phyloP scores from a whole-genome alignment of 495 filamentous ascomycete species.

The Talaromyces trachyspermus region DNA sequence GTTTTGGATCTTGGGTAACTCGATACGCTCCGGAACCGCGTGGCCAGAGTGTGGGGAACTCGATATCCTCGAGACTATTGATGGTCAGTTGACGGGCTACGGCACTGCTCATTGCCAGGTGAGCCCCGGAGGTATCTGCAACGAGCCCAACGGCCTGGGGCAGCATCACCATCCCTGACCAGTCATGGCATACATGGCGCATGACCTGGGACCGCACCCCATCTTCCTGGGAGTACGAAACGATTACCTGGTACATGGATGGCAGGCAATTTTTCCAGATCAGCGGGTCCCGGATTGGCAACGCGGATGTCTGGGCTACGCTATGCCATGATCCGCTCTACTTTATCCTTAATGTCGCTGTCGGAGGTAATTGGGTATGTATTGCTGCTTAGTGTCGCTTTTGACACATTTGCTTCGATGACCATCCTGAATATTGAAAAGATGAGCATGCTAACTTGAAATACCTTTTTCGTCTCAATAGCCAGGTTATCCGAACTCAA shows the following conservation, averaged over 20 bases:
- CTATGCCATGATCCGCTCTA: slow-evolving; percentile 8
- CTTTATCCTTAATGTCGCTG: slow-evolving; percentile 9
- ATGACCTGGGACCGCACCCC: slow-evolving; percentile 6
- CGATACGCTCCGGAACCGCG: not conserved
- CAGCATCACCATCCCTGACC: slow-evolving; percentile 1
- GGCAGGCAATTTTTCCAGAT: slow-evolving; percentile 3
- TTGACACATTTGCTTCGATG: no score
- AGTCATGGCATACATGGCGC: slow-evolving; percentile 9
- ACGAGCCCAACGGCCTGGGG: slow-evolving; percentile 7
- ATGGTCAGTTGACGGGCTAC: slow-evolving; percentile 6
- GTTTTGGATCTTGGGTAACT: slow-evolving; percentile 6
- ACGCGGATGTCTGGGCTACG: slow-evolving; percentile 1
- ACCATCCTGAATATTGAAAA: no score
- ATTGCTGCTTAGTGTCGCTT: not conserved
- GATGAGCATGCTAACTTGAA: not conserved
- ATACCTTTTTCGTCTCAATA: not conserved
- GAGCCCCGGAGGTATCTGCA: slow-evolving; percentile 6
- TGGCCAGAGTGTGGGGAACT: slow-evolving; percentile 8
- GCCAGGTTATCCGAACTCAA: slow-evolving; percentile 5
- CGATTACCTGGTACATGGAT: slow-evolving; percentile 8
- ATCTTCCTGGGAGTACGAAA: slow-evolving; percentile 6
- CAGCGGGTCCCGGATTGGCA: slow-evolving; percentile 1
- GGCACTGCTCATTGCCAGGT: slow-evolving; percentile 9
- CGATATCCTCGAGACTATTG: slow-evolving; percentile 6
- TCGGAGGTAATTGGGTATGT: slow-evolving; percentile 8